Evolutionary conservation across 177 flowering plant genomes (phyloP), one percentile per base, ranked within the genome.

Genomic region (Telopea speciosissima): DNA sequence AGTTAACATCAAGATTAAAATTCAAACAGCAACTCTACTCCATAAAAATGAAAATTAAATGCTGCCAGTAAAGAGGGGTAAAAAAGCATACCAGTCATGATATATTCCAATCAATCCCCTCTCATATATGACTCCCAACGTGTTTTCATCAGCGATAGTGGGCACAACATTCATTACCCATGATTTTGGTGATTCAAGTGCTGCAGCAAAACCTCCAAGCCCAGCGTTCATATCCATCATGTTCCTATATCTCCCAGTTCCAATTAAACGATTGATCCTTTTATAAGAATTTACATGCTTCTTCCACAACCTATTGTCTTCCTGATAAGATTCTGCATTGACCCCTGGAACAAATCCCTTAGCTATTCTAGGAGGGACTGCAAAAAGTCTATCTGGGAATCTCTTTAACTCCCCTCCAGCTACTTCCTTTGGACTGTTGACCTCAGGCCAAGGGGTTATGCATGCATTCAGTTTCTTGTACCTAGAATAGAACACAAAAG

Each of bases 111-210:
- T 83, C 42, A 90, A 76, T 49, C 96, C 92, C 74, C 96, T 79
- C 79, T 88, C 96, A 63, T 81, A 88, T 63, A 90, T 78, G 69
- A 85, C 90, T 69, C 92, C 91, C 62, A 90, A 71, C 5, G 91
- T 87, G 71, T 86, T 82, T 63, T 74, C 74, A 67, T 83, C 78
- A 19, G 90, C 82, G 63, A 81, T 80, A 31, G 87, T 85, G 42
- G 96, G 96, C 69, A 90, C 93, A 52, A 90, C 96, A 78, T 89
- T 90, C 91, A 90, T 90, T 68, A 88, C 93, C 96, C 93, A 90
- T 40, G 84, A 85, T 67, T 87, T 86, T 13, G 79, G 73, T 8
- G 90, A 87, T 66, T 88, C 88, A 65, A 87, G 83, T 45, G 89
- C 87, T 31, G 91, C 93, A 21, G 91, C 91, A 80, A 90, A 90